These are phyloP conservation scores for Blastomyces silverae DNA, from an alignment of 2,329 filamentous ascomycete genomes.

Conservation along the genomic window DNA sequence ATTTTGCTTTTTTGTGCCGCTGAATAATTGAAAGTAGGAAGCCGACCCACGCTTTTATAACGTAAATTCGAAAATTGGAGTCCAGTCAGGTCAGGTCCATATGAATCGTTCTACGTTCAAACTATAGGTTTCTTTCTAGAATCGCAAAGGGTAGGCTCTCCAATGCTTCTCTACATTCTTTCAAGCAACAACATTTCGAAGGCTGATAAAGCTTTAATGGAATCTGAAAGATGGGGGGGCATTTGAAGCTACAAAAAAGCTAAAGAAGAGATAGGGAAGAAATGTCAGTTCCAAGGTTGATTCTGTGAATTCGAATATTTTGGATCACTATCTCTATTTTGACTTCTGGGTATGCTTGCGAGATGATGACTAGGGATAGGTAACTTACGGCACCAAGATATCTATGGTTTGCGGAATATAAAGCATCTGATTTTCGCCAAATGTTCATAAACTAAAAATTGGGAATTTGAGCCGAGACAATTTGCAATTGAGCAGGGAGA, in stretches of 20 bases:
- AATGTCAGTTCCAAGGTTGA: not conserved
- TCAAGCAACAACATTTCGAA: no score
- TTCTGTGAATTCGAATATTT: not conserved
- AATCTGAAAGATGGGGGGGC: not conserved
- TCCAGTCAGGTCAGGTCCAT: not conserved
- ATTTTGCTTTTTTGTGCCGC: not conserved
- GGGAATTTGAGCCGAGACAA: not conserved
- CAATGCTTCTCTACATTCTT: no score
- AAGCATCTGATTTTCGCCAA: not conserved
- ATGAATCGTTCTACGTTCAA: not conserved
- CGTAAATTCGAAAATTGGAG: constrained; percentile 1
- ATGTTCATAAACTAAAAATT: not conserved
- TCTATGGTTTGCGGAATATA: not conserved
- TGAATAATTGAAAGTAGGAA: not conserved
- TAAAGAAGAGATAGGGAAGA: not conserved
- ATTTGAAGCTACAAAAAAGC: not conserved
- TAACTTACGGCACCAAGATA: not conserved
- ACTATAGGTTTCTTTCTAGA: not conserved
- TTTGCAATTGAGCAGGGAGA: not conserved
- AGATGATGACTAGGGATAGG: not conserved
- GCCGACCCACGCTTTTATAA: not conserved
- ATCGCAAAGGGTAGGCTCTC: not conserved
- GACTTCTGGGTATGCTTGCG: not conserved
- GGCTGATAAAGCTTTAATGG: not conserved
- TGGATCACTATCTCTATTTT: not conserved